Conservation (phyloP, 1,284 basidiomycete species). For the Trametes pubescens region DNA sequence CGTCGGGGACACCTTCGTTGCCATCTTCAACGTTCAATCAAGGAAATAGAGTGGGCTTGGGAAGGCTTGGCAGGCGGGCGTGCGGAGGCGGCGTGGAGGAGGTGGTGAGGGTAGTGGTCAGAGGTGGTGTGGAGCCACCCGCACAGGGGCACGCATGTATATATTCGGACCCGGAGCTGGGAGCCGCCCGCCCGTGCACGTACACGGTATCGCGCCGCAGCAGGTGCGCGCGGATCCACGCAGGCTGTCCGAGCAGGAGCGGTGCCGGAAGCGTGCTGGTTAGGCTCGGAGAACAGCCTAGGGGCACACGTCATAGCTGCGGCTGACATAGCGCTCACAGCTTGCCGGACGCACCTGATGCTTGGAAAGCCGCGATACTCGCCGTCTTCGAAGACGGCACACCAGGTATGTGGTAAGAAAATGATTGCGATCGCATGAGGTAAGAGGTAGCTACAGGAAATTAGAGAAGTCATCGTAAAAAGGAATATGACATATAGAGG, state of each 20-base stretch:
- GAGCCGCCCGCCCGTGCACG: too few species aligned
- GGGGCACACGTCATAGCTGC: conserved; percentile 19
- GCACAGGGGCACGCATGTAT: not conserved
- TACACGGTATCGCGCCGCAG: not conserved
- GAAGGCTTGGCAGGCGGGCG: not conserved
- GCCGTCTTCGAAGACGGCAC: not conserved
- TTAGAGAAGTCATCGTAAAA: not conserved
- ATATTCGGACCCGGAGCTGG: not conserved
- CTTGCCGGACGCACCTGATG: not conserved
- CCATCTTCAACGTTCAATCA: conserved; percentile 9
- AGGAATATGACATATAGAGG: not conserved
- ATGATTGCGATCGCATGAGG: too few species aligned
- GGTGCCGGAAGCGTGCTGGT: too few species aligned
- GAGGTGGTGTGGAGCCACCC: not conserved
- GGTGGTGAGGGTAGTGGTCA: conserved; percentile 9
- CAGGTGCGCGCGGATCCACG: not conserved
- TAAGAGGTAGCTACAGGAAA: too few species aligned
- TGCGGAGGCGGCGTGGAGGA: too few species aligned
- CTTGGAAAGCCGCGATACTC: not conserved
- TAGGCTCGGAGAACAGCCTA: not conserved
- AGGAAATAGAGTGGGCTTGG: not conserved
- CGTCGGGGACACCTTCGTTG: conserved; percentile 44
- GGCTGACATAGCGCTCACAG: not conserved
- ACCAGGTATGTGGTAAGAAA: too few species aligned
- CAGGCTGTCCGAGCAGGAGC: too few species aligned